Evolutionary conservation across 2,329 filamentous ascomycete species (phyloP), one percentile per base, ranked within the genome.

Genomic region (Aphanocladium album): DNA sequence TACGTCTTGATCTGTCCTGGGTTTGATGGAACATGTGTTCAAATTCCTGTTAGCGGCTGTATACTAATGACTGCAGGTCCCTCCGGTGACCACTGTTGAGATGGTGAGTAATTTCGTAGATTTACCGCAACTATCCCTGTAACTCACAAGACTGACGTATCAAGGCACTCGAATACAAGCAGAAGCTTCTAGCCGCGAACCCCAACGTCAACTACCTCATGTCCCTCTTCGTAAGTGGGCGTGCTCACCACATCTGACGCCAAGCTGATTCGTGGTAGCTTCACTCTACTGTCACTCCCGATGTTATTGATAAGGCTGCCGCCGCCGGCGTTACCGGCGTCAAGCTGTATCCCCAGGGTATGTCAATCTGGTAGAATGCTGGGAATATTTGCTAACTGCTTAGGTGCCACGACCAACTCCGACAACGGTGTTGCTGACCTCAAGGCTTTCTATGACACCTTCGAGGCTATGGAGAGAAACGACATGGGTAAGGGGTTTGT

Each of bases 401-500:
- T 9, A 30, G 30, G 77, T 11, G 83, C 84, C 2, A 89, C 85
- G 2, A 89, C 86, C 52, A 88, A 88, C 73, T 87, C 84, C 23
- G 80, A 83, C 52, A 84, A 83, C 27, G 90, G 90, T 14, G 89
- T 93, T 25, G 77, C 89, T 17, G 83, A 85, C 60, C 85, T 90
- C 68, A 84, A 86, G 62, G 76, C 80, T 35, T 93, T 91, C 76
- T 89, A 89, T 70, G 84, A 86, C 7, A 89, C 93, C 16, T 96
- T 98, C 70, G 83, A 82, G n/a, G 89, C 90, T 65, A 97, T 98
- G 93, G 89, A 96, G 71, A 78, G 87, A 62, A 85, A 92, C 66
- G 86, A 88, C 66, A 80, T 96, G 71, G 30, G 30, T 30, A n/a
- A n/a, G n/a, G 30, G 5, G 30, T 30, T 5, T 9, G 9, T 5